Evolutionary conservation across 2,329 filamentous ascomycete species (phyloP), one percentile per base, ranked within the genome.

Genomic region (Trichoderma koningiopsis): DNA sequence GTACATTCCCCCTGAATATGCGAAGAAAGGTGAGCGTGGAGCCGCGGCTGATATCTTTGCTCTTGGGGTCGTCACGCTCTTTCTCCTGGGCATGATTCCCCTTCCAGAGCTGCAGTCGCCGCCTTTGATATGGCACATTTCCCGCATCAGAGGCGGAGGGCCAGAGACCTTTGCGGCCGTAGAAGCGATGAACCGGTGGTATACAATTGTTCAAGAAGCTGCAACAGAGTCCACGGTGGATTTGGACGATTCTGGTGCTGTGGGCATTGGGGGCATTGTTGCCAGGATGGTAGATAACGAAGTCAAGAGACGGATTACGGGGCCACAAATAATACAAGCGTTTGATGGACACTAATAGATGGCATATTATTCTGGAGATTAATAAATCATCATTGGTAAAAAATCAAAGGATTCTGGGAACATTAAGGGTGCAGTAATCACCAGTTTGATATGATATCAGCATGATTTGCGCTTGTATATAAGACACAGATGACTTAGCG

Each of bases 1-100:
- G 49, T 65, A 65, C 27, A 13, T 65, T 16, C 62, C 62, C 4
- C 62, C 62, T 16, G 62, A 65, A 4, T 27, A 19, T 10, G 14
- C 43, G 2, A 19, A 7, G n/a, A n/a, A 43, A 8, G 47, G 13
- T 2, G 13, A 24, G 5, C 58, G 66, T 24, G 66, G 58, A 11
- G n/a, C 22, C 29, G n/a, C 57, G 8, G 57, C 57, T 10, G 66
- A 68, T 35, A 40, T 68, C 8, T 68, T 29, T 29, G 66, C 66
- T 31, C 35, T 62, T 1, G 66, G 57, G 4, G 27, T 68, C 14
- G 62, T 58, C n/a, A 52, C 60, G 55, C 43, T 68, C 4, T 61
- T 60, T 16, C 3, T 66, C 14, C 33, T 64, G 19, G 47, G 31
- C 22, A 14, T 37, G 33, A 64, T 64, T 16, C 29, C 29, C 19